Conservation (phyloP, 2,329 filamentous ascomycete species). For the Sporothrix inflata region DNA sequence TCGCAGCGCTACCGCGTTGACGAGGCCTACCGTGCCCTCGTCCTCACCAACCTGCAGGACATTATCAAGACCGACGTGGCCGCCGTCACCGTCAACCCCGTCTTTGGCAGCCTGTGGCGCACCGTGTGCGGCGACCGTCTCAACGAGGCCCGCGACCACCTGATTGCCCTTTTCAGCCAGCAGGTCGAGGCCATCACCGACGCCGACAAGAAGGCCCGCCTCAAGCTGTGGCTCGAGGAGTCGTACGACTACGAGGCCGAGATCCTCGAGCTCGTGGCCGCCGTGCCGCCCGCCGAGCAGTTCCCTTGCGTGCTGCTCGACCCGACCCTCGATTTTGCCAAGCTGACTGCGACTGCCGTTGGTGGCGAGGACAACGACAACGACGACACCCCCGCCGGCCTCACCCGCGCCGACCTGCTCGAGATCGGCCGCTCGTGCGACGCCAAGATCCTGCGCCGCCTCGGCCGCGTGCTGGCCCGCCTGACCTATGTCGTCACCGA, state of each 20-base stretch:
- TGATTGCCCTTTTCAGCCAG: constrained; percentile 48
- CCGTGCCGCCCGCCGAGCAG: constrained; percentile 43
- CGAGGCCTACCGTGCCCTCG: constrained; percentile 44
- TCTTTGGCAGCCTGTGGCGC: constrained; percentile 56
- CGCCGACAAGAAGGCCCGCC: constrained; percentile 41
- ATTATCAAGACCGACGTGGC: constrained; percentile 51
- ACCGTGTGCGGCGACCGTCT: constrained; percentile 52
- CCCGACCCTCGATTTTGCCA: constrained; percentile 48
- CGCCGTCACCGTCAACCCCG: constrained; percentile 52
- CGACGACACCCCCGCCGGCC: constrained; percentile 38
- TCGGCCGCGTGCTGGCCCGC: constrained; percentile 52
- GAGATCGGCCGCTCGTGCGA: constrained; percentile 58
- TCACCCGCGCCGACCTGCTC: constrained; percentile 52
- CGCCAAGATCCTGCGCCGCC: constrained; percentile 49
- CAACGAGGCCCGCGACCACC: constrained; percentile 46
- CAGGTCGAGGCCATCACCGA: constrained; percentile 45
- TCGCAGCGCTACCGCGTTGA: constrained; percentile 48
- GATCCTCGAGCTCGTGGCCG: constrained; percentile 44
- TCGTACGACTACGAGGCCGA: constrained; percentile 55
- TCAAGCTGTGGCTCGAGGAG: constrained; percentile 55
- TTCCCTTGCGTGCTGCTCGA: constrained; percentile 56
- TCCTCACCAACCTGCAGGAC: constrained; percentile 44
- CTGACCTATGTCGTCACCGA: constrained; percentile 49
- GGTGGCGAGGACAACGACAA: constrained; percentile 32
- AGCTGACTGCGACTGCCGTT: neutral